Conservation (phyloP, 73 alveolate genomes). For the Paramecium pentaurelia region DNA sequence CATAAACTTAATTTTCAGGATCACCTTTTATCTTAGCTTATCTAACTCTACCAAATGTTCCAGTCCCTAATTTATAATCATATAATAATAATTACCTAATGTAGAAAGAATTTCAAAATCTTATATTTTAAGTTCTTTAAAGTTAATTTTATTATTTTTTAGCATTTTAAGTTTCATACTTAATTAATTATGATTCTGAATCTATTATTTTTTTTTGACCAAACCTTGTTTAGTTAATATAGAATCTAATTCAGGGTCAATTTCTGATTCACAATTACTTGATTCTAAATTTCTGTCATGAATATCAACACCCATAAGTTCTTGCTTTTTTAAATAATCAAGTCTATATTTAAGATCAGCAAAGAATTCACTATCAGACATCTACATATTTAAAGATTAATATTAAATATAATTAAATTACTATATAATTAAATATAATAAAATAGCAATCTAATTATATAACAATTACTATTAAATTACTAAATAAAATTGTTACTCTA, state of each 20-base stretch:
- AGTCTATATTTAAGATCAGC: constrained; percentile 26
- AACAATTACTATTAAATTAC: neutral
- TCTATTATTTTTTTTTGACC: constrained; percentile 6
- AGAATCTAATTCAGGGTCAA: neutral
- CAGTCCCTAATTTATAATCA: constrained; percentile 60
- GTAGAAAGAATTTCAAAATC: constrained; percentile 73
- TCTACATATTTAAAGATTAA: constrained; percentile 2
- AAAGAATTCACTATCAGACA: constrained; percentile 40
- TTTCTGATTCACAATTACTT: constrained; percentile 38
- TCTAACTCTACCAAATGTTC: constrained; percentile 96
- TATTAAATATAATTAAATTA: neutral
- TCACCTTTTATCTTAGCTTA: constrained; percentile 77
- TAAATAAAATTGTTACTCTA: neutral
- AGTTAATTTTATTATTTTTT: neutral
- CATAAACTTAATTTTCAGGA: constrained; percentile 77
- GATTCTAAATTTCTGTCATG: neutral
- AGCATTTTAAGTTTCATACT: neutral
- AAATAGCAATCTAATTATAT: neutral
- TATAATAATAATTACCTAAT: constrained; percentile 73
- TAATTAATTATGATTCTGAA: neutral
- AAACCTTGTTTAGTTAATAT: constrained; percentile 4
- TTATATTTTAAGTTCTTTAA: constrained; percentile 1
- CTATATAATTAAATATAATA: neutral
- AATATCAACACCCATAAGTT: constrained; percentile 31
- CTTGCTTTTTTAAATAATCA: constrained; percentile 32